Percentiles rank a stretch among this genome's conserved stretches.
These are phyloP conservation scores for Quercus rubra DNA, from an alignment of 306 rosid genomes.

Conservation along the genomic window DNA sequence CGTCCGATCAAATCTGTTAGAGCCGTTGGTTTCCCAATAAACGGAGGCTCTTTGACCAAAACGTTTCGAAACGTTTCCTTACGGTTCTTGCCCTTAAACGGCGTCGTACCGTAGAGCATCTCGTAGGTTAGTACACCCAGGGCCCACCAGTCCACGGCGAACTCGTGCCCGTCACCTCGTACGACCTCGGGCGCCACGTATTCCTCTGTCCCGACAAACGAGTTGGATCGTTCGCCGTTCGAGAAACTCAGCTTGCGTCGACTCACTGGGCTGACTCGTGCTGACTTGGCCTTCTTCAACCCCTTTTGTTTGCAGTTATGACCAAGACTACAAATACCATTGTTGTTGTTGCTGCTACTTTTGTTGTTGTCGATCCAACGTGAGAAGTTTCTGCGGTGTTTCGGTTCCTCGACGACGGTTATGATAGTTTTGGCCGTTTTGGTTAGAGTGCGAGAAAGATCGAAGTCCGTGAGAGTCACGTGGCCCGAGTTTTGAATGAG, in stretches of 20 bases:
- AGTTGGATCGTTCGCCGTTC: constrained; percentile 72
- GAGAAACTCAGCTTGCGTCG: constrained; percentile 58
- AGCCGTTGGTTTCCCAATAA: constrained; percentile 55
- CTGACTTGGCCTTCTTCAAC: constrained; percentile 56
- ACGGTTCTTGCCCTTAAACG: constrained; percentile 79
- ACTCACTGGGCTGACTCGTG: constrained; percentile 78
- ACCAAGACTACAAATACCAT: background rate
- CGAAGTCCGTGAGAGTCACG: constrained; percentile 93
- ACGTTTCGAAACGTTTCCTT: constrained; percentile 86
- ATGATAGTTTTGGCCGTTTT: constrained; percentile 23
- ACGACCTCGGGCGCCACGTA: constrained; percentile 91
- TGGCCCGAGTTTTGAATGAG: constrained; percentile 88
- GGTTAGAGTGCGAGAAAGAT: constrained; percentile 66
- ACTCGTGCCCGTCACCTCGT: constrained; percentile 88
- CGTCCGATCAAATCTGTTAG: constrained; percentile 62
- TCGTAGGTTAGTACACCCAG: constrained; percentile 73
- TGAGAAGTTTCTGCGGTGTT: constrained; percentile 40
- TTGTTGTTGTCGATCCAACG: constrained; percentile 36
- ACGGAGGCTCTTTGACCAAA: constrained; percentile 49
- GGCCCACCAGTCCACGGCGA: constrained; percentile 98
- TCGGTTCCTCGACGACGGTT: background rate
- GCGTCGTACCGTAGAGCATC: constrained; percentile 82
- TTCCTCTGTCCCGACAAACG: constrained; percentile 94
- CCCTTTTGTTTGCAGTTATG: constrained; percentile 5
- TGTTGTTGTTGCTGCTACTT: too few species aligned